A percentile compares a stretch with the other conserved stretches of the same genome.
phyloP scores from a whole-genome alignment of 2,329 filamentous ascomycete genomes.

The Sporothrix globosa region DNA sequence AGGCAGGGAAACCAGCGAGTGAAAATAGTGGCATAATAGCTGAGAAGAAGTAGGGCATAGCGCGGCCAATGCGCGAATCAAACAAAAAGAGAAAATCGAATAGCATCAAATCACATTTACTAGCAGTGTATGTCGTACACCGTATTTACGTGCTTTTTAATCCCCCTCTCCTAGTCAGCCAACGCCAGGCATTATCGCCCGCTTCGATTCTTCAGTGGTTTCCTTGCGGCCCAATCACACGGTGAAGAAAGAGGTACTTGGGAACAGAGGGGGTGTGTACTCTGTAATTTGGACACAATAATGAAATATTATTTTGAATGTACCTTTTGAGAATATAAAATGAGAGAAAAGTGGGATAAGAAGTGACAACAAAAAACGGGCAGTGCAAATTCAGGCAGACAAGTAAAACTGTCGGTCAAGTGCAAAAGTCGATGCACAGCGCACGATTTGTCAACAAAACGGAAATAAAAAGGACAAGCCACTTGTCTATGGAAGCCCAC shows the following conservation, averaged over 20 bases:
- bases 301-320: neutral
- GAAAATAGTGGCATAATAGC: neutral
- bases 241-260: neutral
- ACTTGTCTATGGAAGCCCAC: neutral
- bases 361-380: conserved; percentile 1
- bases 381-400: neutral
- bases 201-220: neutral
- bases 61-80: neutral
- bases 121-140: neutral
- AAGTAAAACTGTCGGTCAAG: conserved; percentile 14
- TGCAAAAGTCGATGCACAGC: neutral
- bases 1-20: neutral
- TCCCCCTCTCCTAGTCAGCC: neutral
- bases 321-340: neutral
- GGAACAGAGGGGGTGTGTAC: neutral
- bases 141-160: too few species aligned
- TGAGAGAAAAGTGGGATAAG: neutral
- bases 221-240: neutral
- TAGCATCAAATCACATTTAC: neutral
- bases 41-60: neutral
- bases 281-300: neutral
- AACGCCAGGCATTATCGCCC: neutral
- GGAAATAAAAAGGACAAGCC: neutral
- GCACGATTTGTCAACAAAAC: conserved; percentile 23
- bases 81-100: neutral